Evolutionary conservation across 2,329 filamentous ascomycete genomes (phyloP), one percentile per base, ranked within the genome.

Genomic region (Teratosphaeria epicoccoides): DNA sequence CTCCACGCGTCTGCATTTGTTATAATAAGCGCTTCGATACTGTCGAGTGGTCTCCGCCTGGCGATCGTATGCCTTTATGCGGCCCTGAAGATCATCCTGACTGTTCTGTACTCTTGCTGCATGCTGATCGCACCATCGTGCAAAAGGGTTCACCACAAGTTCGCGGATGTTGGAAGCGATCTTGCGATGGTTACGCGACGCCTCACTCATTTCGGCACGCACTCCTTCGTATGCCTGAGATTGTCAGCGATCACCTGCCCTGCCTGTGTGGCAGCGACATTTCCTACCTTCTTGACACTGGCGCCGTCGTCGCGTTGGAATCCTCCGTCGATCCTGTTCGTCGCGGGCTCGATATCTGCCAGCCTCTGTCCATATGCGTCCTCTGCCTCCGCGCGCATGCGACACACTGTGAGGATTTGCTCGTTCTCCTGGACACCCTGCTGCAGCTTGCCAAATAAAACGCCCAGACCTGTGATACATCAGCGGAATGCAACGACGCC

Each of bases 161-260:
- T 98, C 91, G 57, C 91, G 86, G 65, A 98, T 97, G 68, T 89
- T 96, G 66, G 89, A 88, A 43, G 90, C 89, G 59, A 98, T 97
- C 74, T 95, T 96, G 68, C 84, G 85, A 76, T 98, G 93, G 69
- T 83, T 95, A 63, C 84, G 85, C 49, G 89, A 76, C 24, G 90
- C 90, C 66, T 95, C 87, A 60, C 88, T 81, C 90, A 97, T 96
- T 71, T 96, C 90, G 52, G 78, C 81, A 58, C 89, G 87, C 59
- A 97, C 85, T 57, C 91, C 91, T 65, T 97, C 91, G 69, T 94
- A 97, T 48, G 91, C 91, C 88, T 95, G 63, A 10, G 6, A 17
- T 6, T 44, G 48, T 58, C 55, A 59, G 54, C 49, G 50, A 20
- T 37, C 24, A 29, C 22, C 17, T 37, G 7, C 37, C 24, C 24